Conservation (phyloP, 2,329 filamentous ascomycete species). For the Colletotrichum gloeosporioides region DNA sequence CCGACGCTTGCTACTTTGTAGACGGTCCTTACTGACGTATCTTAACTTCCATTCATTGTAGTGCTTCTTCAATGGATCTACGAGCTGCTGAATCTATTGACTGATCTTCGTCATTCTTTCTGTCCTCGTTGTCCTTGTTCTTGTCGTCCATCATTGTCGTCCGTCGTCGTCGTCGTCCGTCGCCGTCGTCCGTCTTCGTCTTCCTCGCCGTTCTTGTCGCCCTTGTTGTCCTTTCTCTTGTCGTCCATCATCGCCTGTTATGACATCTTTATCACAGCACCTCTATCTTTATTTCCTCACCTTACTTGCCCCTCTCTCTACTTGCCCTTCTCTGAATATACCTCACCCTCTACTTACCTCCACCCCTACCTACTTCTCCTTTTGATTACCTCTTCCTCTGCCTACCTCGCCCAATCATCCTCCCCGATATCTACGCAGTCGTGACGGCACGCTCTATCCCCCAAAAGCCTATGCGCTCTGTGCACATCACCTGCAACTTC, state of each 20-base stretch:
- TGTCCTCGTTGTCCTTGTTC: background rate
- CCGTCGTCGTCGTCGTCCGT: background rate
- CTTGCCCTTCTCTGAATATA: background rate
- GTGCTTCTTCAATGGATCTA: background rate
- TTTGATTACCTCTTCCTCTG: background rate
- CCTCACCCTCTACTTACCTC: background rate
- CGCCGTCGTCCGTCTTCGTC: background rate
- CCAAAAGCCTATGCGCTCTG: background rate
- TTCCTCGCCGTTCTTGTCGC: background rate
- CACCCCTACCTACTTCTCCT: background rate
- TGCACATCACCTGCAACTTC: background rate
- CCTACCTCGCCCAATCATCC: too few species aligned
- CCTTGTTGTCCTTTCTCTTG: background rate
- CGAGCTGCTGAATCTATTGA: background rate
- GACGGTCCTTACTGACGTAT: too few species aligned
- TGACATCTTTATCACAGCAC: background rate
- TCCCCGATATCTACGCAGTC: background rate
- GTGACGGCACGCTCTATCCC: background rate
- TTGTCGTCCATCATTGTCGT: background rate
- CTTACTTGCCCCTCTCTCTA: background rate
- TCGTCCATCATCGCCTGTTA: background rate
- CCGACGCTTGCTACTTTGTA: too few species aligned
- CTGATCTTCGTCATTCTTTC: background rate
- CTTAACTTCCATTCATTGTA: too few species aligned
- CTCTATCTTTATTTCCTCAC: rapidly evolving